Conservation (phyloP, 1,284 basidiomycete genomes). For the Sporisorium iseilematis-ciliati region DNA sequence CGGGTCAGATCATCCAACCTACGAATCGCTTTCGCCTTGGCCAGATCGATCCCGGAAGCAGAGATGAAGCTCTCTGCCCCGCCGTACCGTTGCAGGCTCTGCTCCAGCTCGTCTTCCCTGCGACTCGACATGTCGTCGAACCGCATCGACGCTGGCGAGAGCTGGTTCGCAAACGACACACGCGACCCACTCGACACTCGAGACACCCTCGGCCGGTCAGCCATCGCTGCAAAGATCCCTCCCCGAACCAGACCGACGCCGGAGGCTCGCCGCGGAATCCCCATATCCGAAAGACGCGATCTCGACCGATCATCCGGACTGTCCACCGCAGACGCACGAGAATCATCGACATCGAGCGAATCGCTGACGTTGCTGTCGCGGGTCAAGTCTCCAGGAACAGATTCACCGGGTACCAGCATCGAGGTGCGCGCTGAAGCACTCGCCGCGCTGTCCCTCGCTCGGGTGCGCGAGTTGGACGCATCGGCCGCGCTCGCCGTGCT, state of each 20-base stretch:
- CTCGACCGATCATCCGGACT: slow-evolving; percentile 15
- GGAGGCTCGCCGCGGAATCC: slow-evolving; percentile 38
- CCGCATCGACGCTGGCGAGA: slow-evolving; percentile 27
- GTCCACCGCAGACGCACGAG: slow-evolving; percentile 7
- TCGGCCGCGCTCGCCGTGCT: slow-evolving; percentile 27
- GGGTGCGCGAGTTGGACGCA: slow-evolving; percentile 18
- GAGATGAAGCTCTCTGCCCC: slow-evolving; percentile 30
- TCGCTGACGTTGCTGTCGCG: slow-evolving; percentile 45
- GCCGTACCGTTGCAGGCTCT: slow-evolving; percentile 18
- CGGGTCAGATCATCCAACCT: slow-evolving; percentile 48
- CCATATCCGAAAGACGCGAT: slow-evolving; percentile 40
- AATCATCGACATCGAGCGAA: slow-evolving; percentile 35
- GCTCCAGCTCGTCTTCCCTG: slow-evolving; percentile 44
- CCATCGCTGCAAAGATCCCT: slow-evolving; percentile 51
- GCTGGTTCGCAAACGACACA: slow-evolving; percentile 38
- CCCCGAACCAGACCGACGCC: slow-evolving; percentile 32
- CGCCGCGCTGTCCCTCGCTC: slow-evolving; percentile 27
- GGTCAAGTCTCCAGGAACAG: slow-evolving; percentile 51
- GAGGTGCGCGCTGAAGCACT: slow-evolving; percentile 24
- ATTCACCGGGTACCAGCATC: slow-evolving; percentile 46
- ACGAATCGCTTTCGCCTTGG: slow-evolving; percentile 28
- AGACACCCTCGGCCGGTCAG: slow-evolving; percentile 25
- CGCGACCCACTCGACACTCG: slow-evolving; percentile 42
- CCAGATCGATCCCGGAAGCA: slow-evolving; percentile 33
- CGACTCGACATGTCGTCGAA: slow-evolving; percentile 40